Evolutionary conservation across 2,329 filamentous ascomycete species (phyloP), one percentile per base, ranked within the genome.

Genomic region (Calonectria fujianensis): DNA sequence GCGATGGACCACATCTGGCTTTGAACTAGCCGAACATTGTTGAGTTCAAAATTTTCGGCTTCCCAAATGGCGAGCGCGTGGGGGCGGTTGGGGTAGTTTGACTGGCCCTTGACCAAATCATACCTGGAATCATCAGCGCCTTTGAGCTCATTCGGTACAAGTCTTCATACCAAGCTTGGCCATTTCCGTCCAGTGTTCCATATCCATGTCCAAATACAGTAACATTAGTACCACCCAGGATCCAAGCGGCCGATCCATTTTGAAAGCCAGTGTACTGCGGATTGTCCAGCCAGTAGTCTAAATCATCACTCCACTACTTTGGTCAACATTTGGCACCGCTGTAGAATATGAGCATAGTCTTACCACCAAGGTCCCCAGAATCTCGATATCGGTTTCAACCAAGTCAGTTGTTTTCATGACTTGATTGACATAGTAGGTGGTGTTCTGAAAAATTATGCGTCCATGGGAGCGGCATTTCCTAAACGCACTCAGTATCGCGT

Each of bases 1-100:
- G 64, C 31, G 29, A 66, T 16, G 24, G 64, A 66, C 64, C 64
- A 66, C 64, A 66, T 66, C 14, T 66, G 64, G 31, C 64, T 66
- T 18, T 66, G 64, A 37, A 50, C n/a, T n/a, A 48, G 18, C 14
- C 41, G 64, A 11, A 48, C 13, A 24, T 66, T 66, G 13, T 48
- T 51, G 4, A 52, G 18, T 52, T 66, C 41, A 39, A 66, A 18
- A 31, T 52, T 61, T 32, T 61, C n/a, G 10, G 57, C 57, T 13
- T 61, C 11, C 57, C 57, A 39, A 14, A 61, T 61, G 18, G 32
- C 57, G 8, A 66, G 7, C 7, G 64, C 45, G 11, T 66, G 64
- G 29, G 64, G 64, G 7, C 45, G 64, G 20, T 50, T 50, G 4
- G 64, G 64, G 64, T 66, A 66, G 31, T 52, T 66, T 11, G 64